These are phyloP conservation scores for Entelexis paramagnoliae DNA, from an alignment of 1,139 yeast species.

Conservation along the genomic window DNA sequence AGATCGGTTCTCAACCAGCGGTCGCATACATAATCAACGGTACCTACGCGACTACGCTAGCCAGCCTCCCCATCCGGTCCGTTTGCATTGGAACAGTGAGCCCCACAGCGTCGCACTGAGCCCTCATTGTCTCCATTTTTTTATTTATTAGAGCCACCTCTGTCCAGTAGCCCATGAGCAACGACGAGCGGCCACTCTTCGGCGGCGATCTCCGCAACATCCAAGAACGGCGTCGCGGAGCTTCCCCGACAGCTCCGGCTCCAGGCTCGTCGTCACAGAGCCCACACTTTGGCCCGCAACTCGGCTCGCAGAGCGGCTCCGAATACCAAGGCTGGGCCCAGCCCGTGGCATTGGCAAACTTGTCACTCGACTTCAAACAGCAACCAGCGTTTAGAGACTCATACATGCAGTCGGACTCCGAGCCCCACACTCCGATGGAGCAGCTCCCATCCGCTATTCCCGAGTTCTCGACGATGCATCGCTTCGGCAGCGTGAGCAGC, in stretches of 20 bases:
- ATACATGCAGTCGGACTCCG: conserved; percentile 12
- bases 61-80: neutral
- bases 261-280: neutral
- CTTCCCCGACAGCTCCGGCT: neutral
- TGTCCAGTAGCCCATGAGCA: neutral
- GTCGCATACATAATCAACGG: conserved; percentile 2
- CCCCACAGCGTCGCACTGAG: neutral
- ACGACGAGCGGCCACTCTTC: conserved; percentile 1
- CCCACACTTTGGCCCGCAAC: neutral
- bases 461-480: conserved; percentile 20
- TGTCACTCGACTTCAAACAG: conserved; percentile 2
- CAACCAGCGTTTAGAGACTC: conserved; percentile 3
- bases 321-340: conserved; percentile 8
- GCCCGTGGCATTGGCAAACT: conserved; percentile 4
- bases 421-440: conserved; percentile 24
- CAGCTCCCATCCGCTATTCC: conserved; percentile 19
- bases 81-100: neutral
- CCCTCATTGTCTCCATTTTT: neutral
- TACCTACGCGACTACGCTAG: neutral
- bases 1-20: neutral
- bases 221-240: neutral
- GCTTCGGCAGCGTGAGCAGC: conserved; percentile 27
- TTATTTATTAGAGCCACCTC: neutral
- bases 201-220: conserved; percentile 9
- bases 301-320: neutral